Evolutionary conservation across 2,329 filamentous ascomycete genomes (phyloP).

Genomic region (Fusarium tuaranense): DNA sequence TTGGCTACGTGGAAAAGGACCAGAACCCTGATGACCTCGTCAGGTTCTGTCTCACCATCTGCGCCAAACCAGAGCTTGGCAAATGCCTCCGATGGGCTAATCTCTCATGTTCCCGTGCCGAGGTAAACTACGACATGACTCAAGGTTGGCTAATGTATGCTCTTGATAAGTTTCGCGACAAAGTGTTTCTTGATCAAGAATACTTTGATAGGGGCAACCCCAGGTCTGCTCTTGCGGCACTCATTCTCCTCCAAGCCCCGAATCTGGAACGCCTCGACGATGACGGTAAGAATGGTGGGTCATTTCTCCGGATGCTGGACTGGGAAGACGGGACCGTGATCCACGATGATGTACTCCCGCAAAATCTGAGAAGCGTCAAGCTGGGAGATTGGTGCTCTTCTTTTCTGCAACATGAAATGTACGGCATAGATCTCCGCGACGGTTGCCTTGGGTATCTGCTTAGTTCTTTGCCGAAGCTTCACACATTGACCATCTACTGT

Average conservation of each 20-base stretch:
- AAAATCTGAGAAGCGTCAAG: background rate
- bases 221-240: background rate
- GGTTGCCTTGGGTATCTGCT: background rate
- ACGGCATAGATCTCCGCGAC: background rate
- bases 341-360: background rate
- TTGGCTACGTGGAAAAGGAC: background rate
- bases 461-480: background rate
- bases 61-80: background rate
- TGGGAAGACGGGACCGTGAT: background rate
- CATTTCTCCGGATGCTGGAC: background rate
- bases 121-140: background rate
- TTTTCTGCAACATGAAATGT: background rate
- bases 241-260: background rate
- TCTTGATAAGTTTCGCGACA: background rate
- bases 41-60: conserved; percentile 6
- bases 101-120: background rate
- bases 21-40: background rate
- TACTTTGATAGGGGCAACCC: rapidly evolving
- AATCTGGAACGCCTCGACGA: background rate
- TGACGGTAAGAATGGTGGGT: background rate
- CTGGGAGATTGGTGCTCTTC: background rate
- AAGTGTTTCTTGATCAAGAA: background rate
- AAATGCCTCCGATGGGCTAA: background rate
- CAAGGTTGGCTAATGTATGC: background rate
- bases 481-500: background rate